A percentile compares a stretch with the other conserved stretches of the same genome.
phyloP scores from a whole-genome alignment of 2,329 filamentous ascomycete genomes.

The Fusarium piperis region DNA sequence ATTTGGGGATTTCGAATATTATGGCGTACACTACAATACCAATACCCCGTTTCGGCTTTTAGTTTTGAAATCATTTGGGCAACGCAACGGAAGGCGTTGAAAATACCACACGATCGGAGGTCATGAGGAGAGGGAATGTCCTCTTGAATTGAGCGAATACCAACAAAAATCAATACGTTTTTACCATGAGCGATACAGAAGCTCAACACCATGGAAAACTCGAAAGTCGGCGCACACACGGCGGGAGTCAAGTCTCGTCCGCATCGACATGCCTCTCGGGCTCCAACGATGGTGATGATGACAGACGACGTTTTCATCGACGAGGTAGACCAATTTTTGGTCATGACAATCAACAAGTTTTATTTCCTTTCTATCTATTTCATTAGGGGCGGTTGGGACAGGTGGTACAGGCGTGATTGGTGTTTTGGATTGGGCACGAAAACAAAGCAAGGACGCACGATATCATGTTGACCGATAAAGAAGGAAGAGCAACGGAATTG shows the following conservation, averaged over 20 bases:
- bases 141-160: conserved; percentile 33
- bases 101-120: conserved; percentile 36
- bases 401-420: conserved; percentile 31
- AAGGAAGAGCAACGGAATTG: conserved; percentile 18
- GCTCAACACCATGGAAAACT: conserved; percentile 24
- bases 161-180: conserved; percentile 42
- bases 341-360: conserved; percentile 25
- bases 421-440: conserved; percentile 30
- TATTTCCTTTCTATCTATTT: conserved; percentile 18
- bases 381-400: conserved; percentile 10
- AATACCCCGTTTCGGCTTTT: conserved; percentile 41
- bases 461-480: conserved; percentile 7
- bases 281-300: conserved; percentile 38
- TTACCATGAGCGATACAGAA: conserved; percentile 32
- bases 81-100: conserved; percentile 40
- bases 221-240: background rate
- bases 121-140: conserved; percentile 30
- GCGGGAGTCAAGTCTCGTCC: background rate
- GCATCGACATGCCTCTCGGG: background rate
- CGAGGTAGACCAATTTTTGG: conserved; percentile 26
- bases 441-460: conserved; percentile 14
- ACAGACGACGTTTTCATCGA: conserved; percentile 37
- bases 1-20: conserved; percentile 31
- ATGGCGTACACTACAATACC: conserved; percentile 44
- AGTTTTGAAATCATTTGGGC: conserved; percentile 34